These are phyloP conservation scores for Wickerhamiella hasegawae DNA, from an alignment of 805 yeast species.

Conservation along the genomic window DNA sequence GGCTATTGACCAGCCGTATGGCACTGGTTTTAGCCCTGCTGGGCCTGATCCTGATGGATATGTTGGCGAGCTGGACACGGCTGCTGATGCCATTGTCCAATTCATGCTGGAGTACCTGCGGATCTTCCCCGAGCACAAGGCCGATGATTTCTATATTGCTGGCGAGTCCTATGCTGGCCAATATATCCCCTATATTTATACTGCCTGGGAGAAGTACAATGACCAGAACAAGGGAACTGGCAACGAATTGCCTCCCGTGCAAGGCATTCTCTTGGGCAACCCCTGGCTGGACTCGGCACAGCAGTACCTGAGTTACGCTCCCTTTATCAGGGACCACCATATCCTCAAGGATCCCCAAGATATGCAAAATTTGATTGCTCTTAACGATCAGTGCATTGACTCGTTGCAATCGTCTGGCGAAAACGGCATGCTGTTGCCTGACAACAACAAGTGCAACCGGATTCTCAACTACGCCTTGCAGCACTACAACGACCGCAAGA, in stretches of 20 bases:
- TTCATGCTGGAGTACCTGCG: slow-evolving; percentile 54
- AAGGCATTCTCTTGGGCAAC: slow-evolving; percentile 67
- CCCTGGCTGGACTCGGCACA: slow-evolving; percentile 87
- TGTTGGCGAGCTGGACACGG: slow-evolving; percentile 24
- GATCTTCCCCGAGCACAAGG: slow-evolving; percentile 54
- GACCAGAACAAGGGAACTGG: not conserved
- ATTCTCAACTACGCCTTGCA: slow-evolving; percentile 25
- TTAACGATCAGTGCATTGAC: slow-evolving; percentile 16
- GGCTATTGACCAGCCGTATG: slow-evolving; percentile 88
- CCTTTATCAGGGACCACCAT: slow-evolving; percentile 46
- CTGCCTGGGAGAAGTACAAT: slow-evolving; percentile 9
- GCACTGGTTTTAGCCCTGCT: slow-evolving; percentile 74
- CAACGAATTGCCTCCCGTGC: not conserved
- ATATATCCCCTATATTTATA: slow-evolving; percentile 78
- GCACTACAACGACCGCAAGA: slow-evolving; percentile 18
- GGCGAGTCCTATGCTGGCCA: slow-evolving; percentile 98
- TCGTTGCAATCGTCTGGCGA: slow-evolving; percentile 12
- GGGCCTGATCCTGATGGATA: slow-evolving; percentile 28
- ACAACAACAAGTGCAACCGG: slow-evolving; percentile 22
- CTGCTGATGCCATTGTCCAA: slow-evolving; percentile 43
- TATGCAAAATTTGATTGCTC: slow-evolving; percentile 17
- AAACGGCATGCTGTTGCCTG: slow-evolving; percentile 12
- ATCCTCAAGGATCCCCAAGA: slow-evolving; percentile 27
- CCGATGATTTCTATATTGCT: slow-evolving; percentile 56
- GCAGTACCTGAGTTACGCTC: slow-evolving; percentile 69